A percentile compares a stretch with the other conserved stretches of the same genome.
Evolutionary conservation across 129 eudicot species (phyloP).

Genomic region (Arctium minus): DNA sequence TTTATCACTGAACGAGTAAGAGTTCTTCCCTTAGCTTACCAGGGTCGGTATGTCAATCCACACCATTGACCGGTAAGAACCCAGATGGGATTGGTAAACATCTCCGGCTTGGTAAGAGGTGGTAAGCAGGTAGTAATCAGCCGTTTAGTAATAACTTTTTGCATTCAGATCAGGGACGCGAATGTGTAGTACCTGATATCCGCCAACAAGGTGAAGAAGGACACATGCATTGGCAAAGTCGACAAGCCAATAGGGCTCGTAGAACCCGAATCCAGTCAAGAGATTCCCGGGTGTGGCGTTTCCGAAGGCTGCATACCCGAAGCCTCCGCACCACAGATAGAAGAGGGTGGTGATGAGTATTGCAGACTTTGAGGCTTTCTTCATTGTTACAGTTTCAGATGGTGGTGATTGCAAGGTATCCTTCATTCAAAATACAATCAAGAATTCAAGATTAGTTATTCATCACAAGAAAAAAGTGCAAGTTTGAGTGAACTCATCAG

Average conservation of each 20-base stretch:
- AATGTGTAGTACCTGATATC: slow-evolving; percentile 38
- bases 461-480: background rate
- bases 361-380: slow-evolving; percentile 47
- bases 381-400: slow-evolving; percentile 49
- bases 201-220: slow-evolving; percentile 53
- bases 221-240: slow-evolving; percentile 55
- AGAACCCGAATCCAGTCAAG: slow-evolving; percentile 66
- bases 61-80: too few species aligned
- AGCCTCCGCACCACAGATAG: slow-evolving; percentile 55
- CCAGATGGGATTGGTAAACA: too few species aligned
- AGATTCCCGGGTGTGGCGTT: slow-evolving; percentile 50
- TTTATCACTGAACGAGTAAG: too few species aligned
- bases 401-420: slow-evolving; percentile 61
- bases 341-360: slow-evolving; percentile 47
- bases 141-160: background rate
- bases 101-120: too few species aligned
- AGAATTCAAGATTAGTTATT: slow-evolving; percentile 3
- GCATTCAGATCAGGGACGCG: background rate
- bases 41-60: too few species aligned
- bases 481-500: background rate
- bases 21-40: too few species aligned
- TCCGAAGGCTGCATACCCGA: slow-evolving; percentile 71
- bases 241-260: slow-evolving; percentile 69
- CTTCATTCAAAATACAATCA: slow-evolving; percentile 14
- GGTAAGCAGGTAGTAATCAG: too few species aligned